Evolutionary conservation across 371 early-diverging fungal species (phyloP), one percentile per base, ranked within the genome.

Genomic region (Syncephalastrum monosporum): DNA sequence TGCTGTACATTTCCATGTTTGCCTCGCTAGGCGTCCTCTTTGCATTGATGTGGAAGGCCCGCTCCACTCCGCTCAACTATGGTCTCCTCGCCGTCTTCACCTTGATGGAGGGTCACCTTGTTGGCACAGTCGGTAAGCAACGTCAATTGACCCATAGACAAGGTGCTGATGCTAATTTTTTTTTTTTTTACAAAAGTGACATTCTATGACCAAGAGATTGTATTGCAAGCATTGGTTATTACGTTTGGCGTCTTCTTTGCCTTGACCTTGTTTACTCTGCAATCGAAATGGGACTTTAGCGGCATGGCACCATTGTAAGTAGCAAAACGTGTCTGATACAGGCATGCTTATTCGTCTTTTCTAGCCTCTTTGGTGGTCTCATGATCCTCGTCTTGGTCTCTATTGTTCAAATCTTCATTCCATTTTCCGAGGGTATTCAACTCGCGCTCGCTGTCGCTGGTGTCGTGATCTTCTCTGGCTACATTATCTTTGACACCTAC

Each of bases 191-290:
- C 42, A 45, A 12, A 14, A 73, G 84, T 87, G 41, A 77, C 83
- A 4, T 79, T 80, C 56, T 84, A 82, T 65, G 74, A 82, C 16
- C 59, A 73, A 44, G 51, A 16, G 7, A 59, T 85, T 33, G 93
- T 93, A 15, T 68, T 91, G 19, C 88, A 91, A 61, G 91, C 93
- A 0, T 65, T 90, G 54, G 58, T 88, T 5, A 78, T 93, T 19
- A 91, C 92, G 2, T 71, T 86, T 27, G 86, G 85, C 13, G 67
- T 93, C 42, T 90, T 91, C 74, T 61, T 88, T 49, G 86, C 72
- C 7, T 66, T 93, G 50, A 91, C 91, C 3, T 56, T 90, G n/a
- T 90, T 90, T 60, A 88, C 92, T 0, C 46, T 90, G 38, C 90
- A 91, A 65, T 81, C 86, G 0, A 81, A 86, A 68, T 85, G 80